phyloP scores from a whole-genome alignment of 805 yeast genomes.

The Brettanomyces naardenensis region DNA sequence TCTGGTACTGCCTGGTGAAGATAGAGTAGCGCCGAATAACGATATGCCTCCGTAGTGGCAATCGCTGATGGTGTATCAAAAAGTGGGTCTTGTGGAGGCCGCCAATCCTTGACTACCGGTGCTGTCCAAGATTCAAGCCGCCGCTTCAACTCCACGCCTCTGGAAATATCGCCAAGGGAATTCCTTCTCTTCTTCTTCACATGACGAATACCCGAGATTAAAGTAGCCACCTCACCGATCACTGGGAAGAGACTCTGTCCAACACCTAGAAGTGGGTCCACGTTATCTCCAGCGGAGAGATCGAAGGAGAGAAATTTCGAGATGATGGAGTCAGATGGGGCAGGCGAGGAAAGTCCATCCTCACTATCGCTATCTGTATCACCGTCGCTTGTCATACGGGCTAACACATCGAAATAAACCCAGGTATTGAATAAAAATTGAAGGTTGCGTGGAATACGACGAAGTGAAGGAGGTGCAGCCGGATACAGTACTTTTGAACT shows the following conservation, averaged over 20 bases:
- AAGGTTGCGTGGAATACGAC: conserved; percentile 31
- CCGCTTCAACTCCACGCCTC: conserved; percentile 46
- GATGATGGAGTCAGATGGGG: conserved; percentile 21
- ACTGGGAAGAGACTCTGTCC: conserved; percentile 57
- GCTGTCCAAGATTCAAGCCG: conserved; percentile 55
- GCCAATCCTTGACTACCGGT: conserved; percentile 26
- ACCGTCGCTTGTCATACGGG: conserved; percentile 52
- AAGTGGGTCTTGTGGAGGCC: too few species aligned
- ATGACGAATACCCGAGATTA: conserved; percentile 41
- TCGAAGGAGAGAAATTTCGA: conserved; percentile 33
- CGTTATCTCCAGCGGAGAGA: conserved; percentile 27
- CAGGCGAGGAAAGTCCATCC: conserved; percentile 5
- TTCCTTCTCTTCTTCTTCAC: conserved; percentile 25
- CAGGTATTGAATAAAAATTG: conserved; percentile 55
- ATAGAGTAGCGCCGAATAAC: too few species aligned
- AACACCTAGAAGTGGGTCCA: conserved; percentile 64
- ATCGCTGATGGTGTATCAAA: too few species aligned
- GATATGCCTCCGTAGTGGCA: too few species aligned
- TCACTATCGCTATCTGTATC: conserved; percentile 26
- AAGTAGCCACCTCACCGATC: conserved; percentile 54
- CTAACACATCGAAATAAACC: conserved; percentile 60
- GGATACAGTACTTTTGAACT: too few species aligned
- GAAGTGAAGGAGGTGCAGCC: too few species aligned
- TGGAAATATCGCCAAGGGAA: conserved; percentile 39
- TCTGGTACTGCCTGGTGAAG: too few species aligned